Conservation (phyloP, 441 rosid species). For the Rhodomyrtus psidioides region DNA sequence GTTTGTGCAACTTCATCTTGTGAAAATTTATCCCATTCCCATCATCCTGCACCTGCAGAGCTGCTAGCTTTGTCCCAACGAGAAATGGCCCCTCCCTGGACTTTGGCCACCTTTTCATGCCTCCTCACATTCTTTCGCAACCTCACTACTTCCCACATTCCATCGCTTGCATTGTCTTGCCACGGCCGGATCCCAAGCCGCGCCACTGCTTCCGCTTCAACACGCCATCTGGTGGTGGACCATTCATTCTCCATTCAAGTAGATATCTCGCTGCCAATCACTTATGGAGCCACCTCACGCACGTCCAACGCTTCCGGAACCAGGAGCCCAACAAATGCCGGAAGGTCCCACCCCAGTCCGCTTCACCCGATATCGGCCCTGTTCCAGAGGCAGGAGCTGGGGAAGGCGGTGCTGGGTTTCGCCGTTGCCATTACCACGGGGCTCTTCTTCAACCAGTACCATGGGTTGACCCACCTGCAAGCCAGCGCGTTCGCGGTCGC, state of each 20-base stretch:
- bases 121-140: not conserved
- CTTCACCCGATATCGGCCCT: not conserved
- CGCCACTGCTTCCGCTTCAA: not conserved
- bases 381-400: not conserved
- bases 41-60: not conserved
- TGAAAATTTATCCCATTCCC: too few relatives aligned
- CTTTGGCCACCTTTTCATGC: not conserved
- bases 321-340: not conserved
- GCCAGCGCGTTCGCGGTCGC: not conserved
- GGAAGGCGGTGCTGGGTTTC: not conserved
- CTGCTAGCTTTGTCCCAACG: not conserved
- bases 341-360: not conserved
- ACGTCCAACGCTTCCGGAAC: not conserved
- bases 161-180: not conserved
- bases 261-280: not conserved
- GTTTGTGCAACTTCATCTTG: too few relatives aligned
- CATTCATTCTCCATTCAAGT: not conserved
- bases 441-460: not conserved
- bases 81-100: not conserved
- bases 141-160: not conserved
- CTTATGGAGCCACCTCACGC: not conserved
- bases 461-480: not conserved
- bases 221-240: not conserved
- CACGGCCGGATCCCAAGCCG: not conserved
- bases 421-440: not conserved